Base-by-base conservation (phyloP, 306 rosid species). In the Rosa chinensis region DNA sequence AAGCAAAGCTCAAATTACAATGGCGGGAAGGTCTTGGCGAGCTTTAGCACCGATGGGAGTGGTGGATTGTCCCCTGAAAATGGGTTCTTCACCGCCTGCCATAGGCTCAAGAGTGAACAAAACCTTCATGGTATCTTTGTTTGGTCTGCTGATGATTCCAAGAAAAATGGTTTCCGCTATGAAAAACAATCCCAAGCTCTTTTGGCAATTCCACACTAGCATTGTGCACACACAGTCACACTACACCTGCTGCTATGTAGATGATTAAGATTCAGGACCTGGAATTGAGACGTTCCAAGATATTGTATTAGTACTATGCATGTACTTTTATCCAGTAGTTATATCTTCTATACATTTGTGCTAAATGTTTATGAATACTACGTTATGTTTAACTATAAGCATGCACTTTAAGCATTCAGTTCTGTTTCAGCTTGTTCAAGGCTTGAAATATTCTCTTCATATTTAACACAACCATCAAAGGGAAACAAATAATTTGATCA, bases 61-160 rank as follows among this genome's bases (percentile, higher is more conserved):
- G 87, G 89, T 1, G 97, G 97, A 10, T 79, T 94, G 75, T 43
- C 88, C 0, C 94, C 94, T 0, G 67, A 77, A 2, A 74, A 77
- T 55, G 97, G 98, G 3, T 92, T 94, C 75, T 94, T 90, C 76
- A 79, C 48, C 0, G 96, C 97, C 0, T 94, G 97, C 58, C 39
- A 42, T 0, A 77, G n/a, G 77, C 83, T 94, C 10, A 94, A 58
- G 78, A 84, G 53, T 64, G 81, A 89, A 78, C 71, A 85, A 1
- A 74, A 82, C 9, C 96, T 94, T 37, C 70, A 85, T 83, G 92
- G 98, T 0, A 92, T 94, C 75, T 94, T 94, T 82, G 84, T 92
- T 4, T 90, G 93, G 97, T 90, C 89, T 35, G 97, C 96, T n/a
- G 98, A 94, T 85, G 97, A 92, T 18, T 92, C 98, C 18, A 82